Conservation (phyloP, 805 yeast species). For the Nakazawaea wyomingensis region DNA sequence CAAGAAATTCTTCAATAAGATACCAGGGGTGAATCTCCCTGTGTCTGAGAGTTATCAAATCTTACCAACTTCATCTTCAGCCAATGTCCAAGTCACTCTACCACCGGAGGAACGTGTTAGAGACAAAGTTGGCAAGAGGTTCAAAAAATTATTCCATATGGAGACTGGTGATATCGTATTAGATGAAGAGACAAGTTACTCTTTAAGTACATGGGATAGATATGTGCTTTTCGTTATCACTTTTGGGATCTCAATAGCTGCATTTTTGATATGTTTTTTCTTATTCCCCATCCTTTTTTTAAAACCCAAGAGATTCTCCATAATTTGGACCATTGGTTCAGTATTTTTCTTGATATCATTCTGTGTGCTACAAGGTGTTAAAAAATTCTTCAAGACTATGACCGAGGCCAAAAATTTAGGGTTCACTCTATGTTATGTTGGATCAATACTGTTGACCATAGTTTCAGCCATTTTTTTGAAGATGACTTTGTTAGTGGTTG, state of each 20-base stretch:
- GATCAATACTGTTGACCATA: constrained; percentile 66
- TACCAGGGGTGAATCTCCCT: constrained; percentile 21
- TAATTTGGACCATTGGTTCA: constrained; percentile 43
- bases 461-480: constrained; percentile 61
- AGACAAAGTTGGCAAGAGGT: constrained; percentile 11
- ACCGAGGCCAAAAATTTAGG: constrained; percentile 65
- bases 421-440: constrained; percentile 69
- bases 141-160: constrained; percentile 13
- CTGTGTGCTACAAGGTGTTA: constrained; percentile 77
- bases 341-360: constrained; percentile 40
- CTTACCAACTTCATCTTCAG: constrained; percentile 9
- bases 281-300: constrained; percentile 36
- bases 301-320: constrained; percentile 40
- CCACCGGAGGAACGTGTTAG: constrained; percentile 13
- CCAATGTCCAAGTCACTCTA: constrained; percentile 9
- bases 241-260: constrained; percentile 60
- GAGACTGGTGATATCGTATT: constrained; percentile 21
- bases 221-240: constrained; percentile 72
- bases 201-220: constrained; percentile 41
- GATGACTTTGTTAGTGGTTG: constrained; percentile 62
- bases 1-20: constrained; percentile 15
- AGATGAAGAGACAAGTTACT: constrained; percentile 36
- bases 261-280: constrained; percentile 46
- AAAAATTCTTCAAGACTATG: constrained; percentile 63
- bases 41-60: constrained; percentile 12